Evolutionary conservation across 2,329 filamentous ascomycete species (phyloP).

Genomic region (Penicillium sp.): DNA sequence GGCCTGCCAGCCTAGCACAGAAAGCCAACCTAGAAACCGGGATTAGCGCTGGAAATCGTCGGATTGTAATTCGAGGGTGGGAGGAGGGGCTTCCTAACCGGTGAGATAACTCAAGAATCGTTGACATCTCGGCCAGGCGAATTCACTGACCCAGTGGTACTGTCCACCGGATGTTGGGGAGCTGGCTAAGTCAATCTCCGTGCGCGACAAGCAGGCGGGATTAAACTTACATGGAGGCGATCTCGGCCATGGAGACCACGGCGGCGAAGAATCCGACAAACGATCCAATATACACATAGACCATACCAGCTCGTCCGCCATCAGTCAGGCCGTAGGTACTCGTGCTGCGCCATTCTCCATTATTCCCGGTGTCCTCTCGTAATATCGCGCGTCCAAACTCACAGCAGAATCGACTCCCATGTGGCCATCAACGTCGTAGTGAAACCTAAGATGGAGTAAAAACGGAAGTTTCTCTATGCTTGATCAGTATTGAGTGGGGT

Average conservation of each 20-base stretch:
- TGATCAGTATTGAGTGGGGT: constrained; percentile 8
- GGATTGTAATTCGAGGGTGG: background rate
- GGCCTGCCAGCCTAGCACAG: constrained; percentile 39
- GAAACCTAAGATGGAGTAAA: constrained; percentile 42
- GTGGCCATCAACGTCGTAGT: constrained; percentile 42
- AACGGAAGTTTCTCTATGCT: constrained; percentile 40
- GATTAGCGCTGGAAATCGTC: background rate
- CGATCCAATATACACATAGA: constrained; percentile 39
- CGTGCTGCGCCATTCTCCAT: constrained; percentile 16
- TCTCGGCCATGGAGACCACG: constrained; percentile 42
- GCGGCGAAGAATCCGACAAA: constrained; percentile 39
- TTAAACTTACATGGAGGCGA: constrained; percentile 37
- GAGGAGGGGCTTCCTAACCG: constrained; percentile 17
- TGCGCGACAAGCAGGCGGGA: background rate
- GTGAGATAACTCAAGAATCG: constrained; percentile 39
- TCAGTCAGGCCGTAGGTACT: constrained; percentile 31
- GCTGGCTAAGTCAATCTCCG: constrained; percentile 17
- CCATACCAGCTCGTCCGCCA: constrained; percentile 37
- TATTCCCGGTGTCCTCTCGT: background rate
- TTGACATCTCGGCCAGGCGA: constrained; percentile 34
- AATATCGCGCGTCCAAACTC: constrained; percentile 12
- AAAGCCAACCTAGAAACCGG: constrained; percentile 33
- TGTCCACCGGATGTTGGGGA: constrained; percentile 41
- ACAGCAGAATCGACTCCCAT: constrained; percentile 43
- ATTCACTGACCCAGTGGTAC: constrained; percentile 43